phyloP scores from a whole-genome alignment of 1,139 yeast genomes.

The Pichia cactophila region DNA sequence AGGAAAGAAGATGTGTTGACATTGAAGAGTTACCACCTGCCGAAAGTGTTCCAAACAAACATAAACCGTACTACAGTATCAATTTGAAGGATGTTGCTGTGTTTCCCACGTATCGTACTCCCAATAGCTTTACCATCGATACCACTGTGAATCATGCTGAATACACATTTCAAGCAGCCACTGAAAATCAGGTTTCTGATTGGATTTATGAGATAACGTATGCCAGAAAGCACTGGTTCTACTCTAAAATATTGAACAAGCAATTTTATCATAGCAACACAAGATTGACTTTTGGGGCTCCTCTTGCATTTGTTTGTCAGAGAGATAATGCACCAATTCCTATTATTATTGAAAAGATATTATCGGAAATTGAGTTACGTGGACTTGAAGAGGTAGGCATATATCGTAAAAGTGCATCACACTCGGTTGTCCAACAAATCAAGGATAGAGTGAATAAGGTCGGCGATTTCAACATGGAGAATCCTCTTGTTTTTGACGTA shows the following conservation, averaged over 20 bases:
- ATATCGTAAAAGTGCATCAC: slow-evolving; percentile 85
- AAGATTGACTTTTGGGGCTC: slow-evolving; percentile 77
- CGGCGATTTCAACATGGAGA: slow-evolving; percentile 59
- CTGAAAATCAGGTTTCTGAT: slow-evolving; percentile 58
- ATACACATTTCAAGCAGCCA: slow-evolving; percentile 60
- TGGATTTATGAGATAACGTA: slow-evolving; percentile 57
- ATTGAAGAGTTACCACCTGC: slow-evolving; percentile 56
- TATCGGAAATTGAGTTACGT: slow-evolving; percentile 69
- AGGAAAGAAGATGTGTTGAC: slow-evolving; percentile 45
- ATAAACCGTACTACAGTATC: slow-evolving; percentile 50
- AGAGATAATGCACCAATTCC: slow-evolving; percentile 65
- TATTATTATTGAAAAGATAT: slow-evolving; percentile 51
- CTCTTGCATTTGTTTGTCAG: slow-evolving; percentile 64
- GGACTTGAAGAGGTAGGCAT: slow-evolving; percentile 90
- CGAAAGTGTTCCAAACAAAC: slow-evolving; percentile 29
- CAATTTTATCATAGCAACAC: slow-evolving; percentile 21
- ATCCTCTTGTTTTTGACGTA: slow-evolving; percentile 67
- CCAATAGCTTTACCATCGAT: slow-evolving; percentile 56
- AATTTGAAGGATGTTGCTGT: slow-evolving; percentile 45
- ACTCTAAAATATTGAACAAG: slow-evolving; percentile 37
- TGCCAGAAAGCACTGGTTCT: slow-evolving; percentile 52
- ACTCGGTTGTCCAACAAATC: slow-evolving; percentile 65
- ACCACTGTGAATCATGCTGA: slow-evolving; percentile 45
- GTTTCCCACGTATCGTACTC: slow-evolving; percentile 48
- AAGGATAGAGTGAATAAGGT: slow-evolving; percentile 68